phyloP scores from a whole-genome alignment of 164 flowering plant species.

The Umbellularia californica region DNA sequence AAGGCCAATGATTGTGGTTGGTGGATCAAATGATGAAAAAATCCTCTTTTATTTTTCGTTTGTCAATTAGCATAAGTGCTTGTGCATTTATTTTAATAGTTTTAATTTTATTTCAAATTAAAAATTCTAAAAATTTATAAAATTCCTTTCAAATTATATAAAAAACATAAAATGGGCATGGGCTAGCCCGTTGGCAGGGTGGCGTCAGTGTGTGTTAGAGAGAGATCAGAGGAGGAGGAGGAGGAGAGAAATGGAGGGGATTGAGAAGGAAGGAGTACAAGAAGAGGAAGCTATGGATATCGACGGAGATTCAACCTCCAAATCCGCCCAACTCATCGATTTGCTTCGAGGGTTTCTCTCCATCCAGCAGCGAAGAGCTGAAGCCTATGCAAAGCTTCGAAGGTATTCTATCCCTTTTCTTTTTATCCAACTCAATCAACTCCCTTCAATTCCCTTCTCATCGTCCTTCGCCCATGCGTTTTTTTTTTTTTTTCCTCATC shows the following conservation, averaged over 20 bases:
- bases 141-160: too few relatives aligned
- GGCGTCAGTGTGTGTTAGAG: neutral
- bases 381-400: constrained; percentile 44
- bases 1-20: too few relatives aligned
- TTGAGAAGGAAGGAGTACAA: neutral
- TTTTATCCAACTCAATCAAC: neutral
- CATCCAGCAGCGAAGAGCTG: constrained; percentile 52
- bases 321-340: constrained; percentile 21
- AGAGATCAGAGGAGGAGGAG: neutral
- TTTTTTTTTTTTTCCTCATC: neutral
- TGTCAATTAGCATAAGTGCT: too few relatives aligned
- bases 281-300: constrained; percentile 19
- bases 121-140: too few relatives aligned
- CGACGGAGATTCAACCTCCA: constrained; percentile 6
- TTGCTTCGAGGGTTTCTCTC: constrained; percentile 43
- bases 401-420: constrained; percentile 22
- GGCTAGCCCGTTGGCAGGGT: too few relatives aligned
- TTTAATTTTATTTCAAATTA: too few relatives aligned
- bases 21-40: too few relatives aligned
- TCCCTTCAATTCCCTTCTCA: neutral
- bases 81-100: too few relatives aligned
- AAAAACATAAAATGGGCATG: too few relatives aligned
- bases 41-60: too few relatives aligned
- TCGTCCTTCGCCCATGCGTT: neutral
- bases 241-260: neutral